Percentiles rank a stretch among this genome's conserved stretches.
Evolutionary conservation across 176 grass and related monocot genomes (phyloP).

Genomic region (Lolium rigidum): DNA sequence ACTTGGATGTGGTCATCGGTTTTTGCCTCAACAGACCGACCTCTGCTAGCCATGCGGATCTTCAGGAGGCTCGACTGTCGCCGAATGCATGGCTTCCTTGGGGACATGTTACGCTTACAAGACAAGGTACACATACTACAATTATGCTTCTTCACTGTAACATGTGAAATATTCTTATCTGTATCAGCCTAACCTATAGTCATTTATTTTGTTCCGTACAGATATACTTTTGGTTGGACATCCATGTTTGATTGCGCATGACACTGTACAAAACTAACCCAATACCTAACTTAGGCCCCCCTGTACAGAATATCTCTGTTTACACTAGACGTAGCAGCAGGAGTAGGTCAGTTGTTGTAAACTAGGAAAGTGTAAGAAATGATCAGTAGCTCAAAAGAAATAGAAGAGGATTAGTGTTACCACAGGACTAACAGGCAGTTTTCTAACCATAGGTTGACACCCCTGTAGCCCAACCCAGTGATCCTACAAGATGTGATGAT

Average conservation of each 20-base stretch:
- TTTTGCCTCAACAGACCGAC: constrained; percentile 23
- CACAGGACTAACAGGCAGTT: constrained; percentile 23
- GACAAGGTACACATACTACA: constrained; percentile 11
- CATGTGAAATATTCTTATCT: constrained; percentile 5
- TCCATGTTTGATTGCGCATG: constrained; percentile 22
- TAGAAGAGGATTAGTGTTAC: constrained; percentile 48
- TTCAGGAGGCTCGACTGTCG: constrained; percentile 35
- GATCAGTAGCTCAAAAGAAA: constrained; percentile 37
- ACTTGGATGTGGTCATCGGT: background rate
- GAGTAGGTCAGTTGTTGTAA: constrained; percentile 58
- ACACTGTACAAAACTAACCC: constrained; percentile 68
- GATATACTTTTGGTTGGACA: constrained; percentile 35
- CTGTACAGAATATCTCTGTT: constrained; percentile 60
- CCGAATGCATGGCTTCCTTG: constrained; percentile 43
- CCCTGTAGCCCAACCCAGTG: background rate
- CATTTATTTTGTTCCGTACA: constrained; percentile 26
- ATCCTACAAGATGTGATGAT: constrained; percentile 15
- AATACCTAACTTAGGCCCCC: constrained; percentile 29
- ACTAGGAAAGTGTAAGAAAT: constrained; percentile 42
- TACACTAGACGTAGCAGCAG: constrained; percentile 51
- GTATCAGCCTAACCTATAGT: constrained; percentile 15
- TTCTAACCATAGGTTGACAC: constrained; percentile 9
- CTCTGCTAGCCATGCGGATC: constrained; percentile 25
- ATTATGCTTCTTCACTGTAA: background rate
- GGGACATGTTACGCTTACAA: constrained; percentile 24